Evolutionary conservation across 345 rosid species (phyloP), one percentile per base, ranked within the genome.

Genomic region (Corchorus olitorius): DNA sequence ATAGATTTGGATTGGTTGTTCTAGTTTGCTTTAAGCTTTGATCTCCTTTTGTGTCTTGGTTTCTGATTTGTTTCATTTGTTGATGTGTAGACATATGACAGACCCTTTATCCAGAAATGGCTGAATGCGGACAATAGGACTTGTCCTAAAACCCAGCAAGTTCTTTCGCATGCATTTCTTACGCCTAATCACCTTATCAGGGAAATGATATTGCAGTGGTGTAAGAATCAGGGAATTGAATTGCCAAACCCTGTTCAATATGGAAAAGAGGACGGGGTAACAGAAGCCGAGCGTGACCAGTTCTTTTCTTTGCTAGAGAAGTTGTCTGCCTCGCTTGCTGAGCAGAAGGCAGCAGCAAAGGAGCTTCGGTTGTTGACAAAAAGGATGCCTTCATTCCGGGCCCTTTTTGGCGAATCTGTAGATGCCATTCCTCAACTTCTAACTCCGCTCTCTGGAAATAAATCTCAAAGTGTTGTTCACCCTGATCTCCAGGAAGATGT

Each of bases 141-240:
- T 49, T 96, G 99, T 80, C 99, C 99, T 43, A 83, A 72, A 71
- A 92, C 97, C 39, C 84, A 93, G 65, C 97, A 96, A 79, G 99
- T 96, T 55, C 88, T 96, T 70, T 87, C 97, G 5, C 89, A 92
- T 79, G 81, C 94, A 4, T 73, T 77, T 68, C 88, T 96, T 27
- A 85, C 89, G 27, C 97, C 99, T 0, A 96, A 96, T 82, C 79
- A 80, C 16, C 84, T 96, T 81, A 83, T 93, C 65, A 64, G 89
- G 81, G 97, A 92, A 14, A 82, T 96, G 98, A 92, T 93, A 75
- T 84, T 84, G 1, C 93, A 89, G 46, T 96, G 99, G 99, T 89
- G 97, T 65, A 86, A 84, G 79, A 86, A 74, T 74, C 85, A 77
- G 73, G 96, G 94, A 20, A 4, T 89, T 14, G 92, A 89, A 73